Base-by-base conservation (phyloP, 1,139 yeast genomes). In the Zhuliangozyma blackwelliae region DNA sequence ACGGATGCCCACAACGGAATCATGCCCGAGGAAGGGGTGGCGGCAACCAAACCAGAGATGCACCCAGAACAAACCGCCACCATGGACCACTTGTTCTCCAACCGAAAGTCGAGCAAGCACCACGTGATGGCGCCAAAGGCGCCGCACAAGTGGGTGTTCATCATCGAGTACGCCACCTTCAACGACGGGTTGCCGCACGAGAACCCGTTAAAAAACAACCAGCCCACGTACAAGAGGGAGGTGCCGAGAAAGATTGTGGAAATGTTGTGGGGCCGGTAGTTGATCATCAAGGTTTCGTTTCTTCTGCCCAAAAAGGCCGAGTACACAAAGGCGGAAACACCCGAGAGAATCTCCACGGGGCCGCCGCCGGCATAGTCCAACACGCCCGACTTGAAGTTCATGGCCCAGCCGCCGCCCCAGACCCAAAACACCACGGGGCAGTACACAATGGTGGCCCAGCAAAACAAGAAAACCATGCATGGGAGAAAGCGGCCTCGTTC, bases 321-420 rank as follows among this genome's bases (percentile, higher is more conserved):
- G 51, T 84, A 84, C 8, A 86, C 96, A 52, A 90, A 81, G 2
- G 96, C 97, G 30, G 89, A 85, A 20, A 88, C 84, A 48, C 97
- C 97, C 25, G 95, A 81, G 27, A 88, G 75, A 39, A 92, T 87
- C 60, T 92, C 97, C 30, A 92, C 96, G 1, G 97, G 96, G 0
- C 97, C 97, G 37, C 97, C 97, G 28, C 98, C 98, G 25, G 98
- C 97, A 60, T 88, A 92, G 59, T 92, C 98, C 40, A 90, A 69
- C 1, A 83, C 97, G 13, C 96, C 96, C 76, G 96, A 90, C 50
- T 76, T 72, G 61, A 70, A 77, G 11, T 47, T 41, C 31, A 65
- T 55, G 29, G 96, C 96, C 97, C 97, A 92, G 31, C 97, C 97
- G 32, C 82, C 81, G 41, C 89, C 84, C 98, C 97, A 92, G 40